Evolutionary conservation across 345 rosid species (phyloP).

Genomic region (Geranium rotundifolium): DNA sequence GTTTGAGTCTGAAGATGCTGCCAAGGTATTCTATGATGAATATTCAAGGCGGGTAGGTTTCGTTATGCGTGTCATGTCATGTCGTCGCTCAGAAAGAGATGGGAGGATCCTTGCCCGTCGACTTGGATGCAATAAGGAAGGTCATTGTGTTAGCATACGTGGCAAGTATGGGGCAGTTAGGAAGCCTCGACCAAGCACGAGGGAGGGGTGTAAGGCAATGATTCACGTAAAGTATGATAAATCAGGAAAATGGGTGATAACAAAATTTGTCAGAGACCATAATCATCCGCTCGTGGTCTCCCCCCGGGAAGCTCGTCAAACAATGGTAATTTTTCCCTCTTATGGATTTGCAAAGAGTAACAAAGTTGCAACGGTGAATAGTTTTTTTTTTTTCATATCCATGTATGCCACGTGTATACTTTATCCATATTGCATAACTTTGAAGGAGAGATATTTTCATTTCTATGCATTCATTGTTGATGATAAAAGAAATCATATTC

Average conservation of each 20-base stretch:
- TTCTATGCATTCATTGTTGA: not conserved
- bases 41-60: slow-evolving; percentile 74
- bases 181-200: slow-evolving; percentile 64
- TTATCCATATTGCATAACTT: not conserved
- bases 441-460: not conserved
- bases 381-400: not conserved
- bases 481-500: not conserved
- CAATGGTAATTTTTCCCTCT: slow-evolving; percentile 31
- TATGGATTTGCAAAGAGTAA: not conserved
- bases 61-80: slow-evolving; percentile 93
- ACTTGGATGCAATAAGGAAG: slow-evolving; percentile 82
- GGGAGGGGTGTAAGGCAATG: slow-evolving; percentile 94
- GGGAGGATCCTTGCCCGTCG: slow-evolving; percentile 82
- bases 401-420: not conserved
- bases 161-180: slow-evolving; percentile 61
- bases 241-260: slow-evolving; percentile 77
- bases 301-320: slow-evolving; percentile 76
- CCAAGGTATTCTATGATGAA: slow-evolving; percentile 71
- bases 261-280: slow-evolving; percentile 74
- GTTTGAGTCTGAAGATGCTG: slow-evolving; percentile 81
- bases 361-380: not conserved
- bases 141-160: slow-evolving; percentile 39
- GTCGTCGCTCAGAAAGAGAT: slow-evolving; percentile 86
- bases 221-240: slow-evolving; percentile 65
- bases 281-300: slow-evolving; percentile 73